These are phyloP conservation scores for Naganishia randhawae DNA, from an alignment of 768 basidiomycete genomes.

Conservation along the genomic window DNA sequence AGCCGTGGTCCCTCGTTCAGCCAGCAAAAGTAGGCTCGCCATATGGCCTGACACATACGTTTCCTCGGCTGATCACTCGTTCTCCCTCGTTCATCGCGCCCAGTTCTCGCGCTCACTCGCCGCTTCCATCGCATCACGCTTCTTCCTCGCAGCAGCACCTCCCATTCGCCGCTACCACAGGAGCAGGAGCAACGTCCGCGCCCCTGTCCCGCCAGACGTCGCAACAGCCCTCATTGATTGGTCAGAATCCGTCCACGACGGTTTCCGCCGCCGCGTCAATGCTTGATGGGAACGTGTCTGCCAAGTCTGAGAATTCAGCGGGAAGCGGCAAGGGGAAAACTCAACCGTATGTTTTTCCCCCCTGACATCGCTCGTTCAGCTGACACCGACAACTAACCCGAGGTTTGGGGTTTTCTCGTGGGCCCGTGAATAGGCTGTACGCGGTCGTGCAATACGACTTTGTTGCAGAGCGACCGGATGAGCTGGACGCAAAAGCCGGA, in stretches of 20 bases:
- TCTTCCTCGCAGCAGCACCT: conserved; percentile 15
- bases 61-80: background rate
- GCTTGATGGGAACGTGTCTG: conserved; percentile 13
- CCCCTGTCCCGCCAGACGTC: conserved; percentile 15
- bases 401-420: background rate
- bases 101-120: conserved; percentile 6
- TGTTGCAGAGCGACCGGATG: conserved; percentile 87
- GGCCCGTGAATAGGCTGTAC: conserved; percentile 63
- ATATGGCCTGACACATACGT: background rate
- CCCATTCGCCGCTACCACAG: background rate
- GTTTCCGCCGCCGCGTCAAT: conserved; percentile 2
- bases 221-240: background rate
- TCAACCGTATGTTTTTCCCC: conserved; percentile 21
- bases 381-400: background rate
- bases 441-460: conserved; percentile 96
- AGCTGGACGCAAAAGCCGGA: conserved; percentile 88
- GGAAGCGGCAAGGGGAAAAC: conserved; percentile 53
- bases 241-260: background rate
- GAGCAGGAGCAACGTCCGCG: conserved; percentile 17
- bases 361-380: background rate
- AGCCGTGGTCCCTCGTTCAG: background rate
- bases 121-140: background rate
- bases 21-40: conserved; percentile 29
- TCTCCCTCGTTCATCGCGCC: background rate
- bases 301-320: conserved; percentile 23